These are phyloP conservation scores for Vaccinium vitisidaea DNA, from an alignment of 148 eudicot genomes.

Conservation along the genomic window DNA sequence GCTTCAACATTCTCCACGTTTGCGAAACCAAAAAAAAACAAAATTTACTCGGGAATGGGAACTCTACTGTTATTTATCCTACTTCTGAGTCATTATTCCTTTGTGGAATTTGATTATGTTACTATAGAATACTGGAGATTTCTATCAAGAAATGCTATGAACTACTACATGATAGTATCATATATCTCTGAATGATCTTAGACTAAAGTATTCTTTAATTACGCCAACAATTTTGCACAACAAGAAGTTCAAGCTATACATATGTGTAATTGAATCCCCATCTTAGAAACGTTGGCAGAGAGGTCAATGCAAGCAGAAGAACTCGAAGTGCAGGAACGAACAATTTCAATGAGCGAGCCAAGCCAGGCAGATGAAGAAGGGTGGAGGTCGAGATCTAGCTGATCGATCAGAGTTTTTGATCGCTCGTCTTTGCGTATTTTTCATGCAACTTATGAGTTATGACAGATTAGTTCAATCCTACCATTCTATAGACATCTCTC, in stretches of 20 bases:
- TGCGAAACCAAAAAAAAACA: neutral
- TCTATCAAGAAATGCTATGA: neutral
- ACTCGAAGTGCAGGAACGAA: neutral
- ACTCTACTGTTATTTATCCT: neutral
- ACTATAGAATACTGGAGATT: neutral
- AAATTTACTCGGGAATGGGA: neutral
- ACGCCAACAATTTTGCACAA: neutral
- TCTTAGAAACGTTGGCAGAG: neutral
- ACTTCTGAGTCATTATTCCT: neutral
- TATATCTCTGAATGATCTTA: neutral
- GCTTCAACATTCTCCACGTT: neutral
- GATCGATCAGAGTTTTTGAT: no score
- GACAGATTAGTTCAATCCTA: neutral
- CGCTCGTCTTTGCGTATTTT: neutral
- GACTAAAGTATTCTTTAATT: neutral
- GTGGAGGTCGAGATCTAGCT: no score
- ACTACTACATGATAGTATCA: neutral
- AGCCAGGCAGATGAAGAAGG: no score
- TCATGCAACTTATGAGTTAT: neutral
- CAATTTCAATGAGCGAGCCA: no score
- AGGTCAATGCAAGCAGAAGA: conserved; percentile 1
- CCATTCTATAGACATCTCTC: neutral
- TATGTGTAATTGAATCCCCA: neutral
- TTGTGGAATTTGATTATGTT: neutral
- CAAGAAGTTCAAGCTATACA: neutral